These are phyloP conservation scores for Coniochaeta prunicola DNA, from an alignment of 2,329 filamentous ascomycete genomes.

Conservation along the genomic window DNA sequence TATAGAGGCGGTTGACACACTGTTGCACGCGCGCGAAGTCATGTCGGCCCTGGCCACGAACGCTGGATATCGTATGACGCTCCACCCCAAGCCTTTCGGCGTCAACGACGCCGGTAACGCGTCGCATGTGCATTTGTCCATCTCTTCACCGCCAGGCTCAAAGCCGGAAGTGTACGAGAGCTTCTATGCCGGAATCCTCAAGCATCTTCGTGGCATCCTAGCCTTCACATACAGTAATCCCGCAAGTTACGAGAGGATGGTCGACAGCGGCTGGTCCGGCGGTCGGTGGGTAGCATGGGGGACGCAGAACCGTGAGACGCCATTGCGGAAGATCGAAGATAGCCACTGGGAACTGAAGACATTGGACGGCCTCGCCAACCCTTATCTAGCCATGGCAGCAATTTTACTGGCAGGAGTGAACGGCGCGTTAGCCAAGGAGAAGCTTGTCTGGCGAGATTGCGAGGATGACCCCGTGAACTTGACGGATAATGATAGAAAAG, in stretches of 20 bases:
- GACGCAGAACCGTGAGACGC: conserved; percentile 70
- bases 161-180: conserved; percentile 42
- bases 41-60: conserved; percentile 57
- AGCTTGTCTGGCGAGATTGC: conserved; percentile 46
- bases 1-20: conserved; percentile 60
- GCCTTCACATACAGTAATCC: conserved; percentile 63
- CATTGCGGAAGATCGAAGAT: conserved; percentile 57
- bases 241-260: conserved; percentile 61
- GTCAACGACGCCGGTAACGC: conserved; percentile 51
- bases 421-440: conserved; percentile 39
- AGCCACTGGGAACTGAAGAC: conserved; percentile 74
- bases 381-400: conserved; percentile 61
- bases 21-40: conserved; percentile 64
- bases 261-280: conserved; percentile 69
- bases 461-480: conserved; percentile 44
- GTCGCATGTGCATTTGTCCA: conserved; percentile 63
- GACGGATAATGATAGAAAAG: conserved; percentile 33
- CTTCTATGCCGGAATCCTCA: conserved; percentile 68
- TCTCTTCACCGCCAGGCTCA: conserved; percentile 38
- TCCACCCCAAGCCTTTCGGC: conserved; percentile 64
- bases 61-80: conserved; percentile 58
- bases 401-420: conserved; percentile 52
- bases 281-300: conserved; percentile 76
- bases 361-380: conserved; percentile 73
- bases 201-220: conserved; percentile 56